A percentile compares a stretch with the other conserved stretches of the same genome.
Evolutionary conservation across 1,139 yeast genomes (phyloP).

Genomic region (Pichia sp.): DNA sequence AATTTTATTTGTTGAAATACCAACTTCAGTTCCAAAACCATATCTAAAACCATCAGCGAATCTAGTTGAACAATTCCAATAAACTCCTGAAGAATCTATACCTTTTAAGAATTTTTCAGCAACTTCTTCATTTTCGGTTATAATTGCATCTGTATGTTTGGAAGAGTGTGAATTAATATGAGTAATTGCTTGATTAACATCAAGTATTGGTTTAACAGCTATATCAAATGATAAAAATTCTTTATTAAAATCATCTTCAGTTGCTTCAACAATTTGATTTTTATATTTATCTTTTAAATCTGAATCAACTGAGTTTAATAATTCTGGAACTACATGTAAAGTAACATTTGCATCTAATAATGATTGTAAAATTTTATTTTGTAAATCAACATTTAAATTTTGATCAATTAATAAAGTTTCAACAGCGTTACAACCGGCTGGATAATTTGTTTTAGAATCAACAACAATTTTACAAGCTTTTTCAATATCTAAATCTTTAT

Average conservation of each 20-base stretch:
- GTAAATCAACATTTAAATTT: constrained; percentile 31
- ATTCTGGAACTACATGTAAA: constrained; percentile 56
- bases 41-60: constrained; percentile 98
- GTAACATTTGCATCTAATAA: constrained; percentile 64
- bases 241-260: constrained; percentile 63
- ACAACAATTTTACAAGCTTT: constrained; percentile 72
- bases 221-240: constrained; percentile 82
- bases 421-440: constrained; percentile 97
- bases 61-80: constrained; percentile 95
- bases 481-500: constrained; percentile 62
- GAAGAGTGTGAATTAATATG: constrained; percentile 92
- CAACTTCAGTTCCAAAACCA: constrained; percentile 98
- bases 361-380: constrained; percentile 39
- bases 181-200: constrained; percentile 61
- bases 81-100: constrained; percentile 94
- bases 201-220: constrained; percentile 58
- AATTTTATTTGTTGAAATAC: constrained; percentile 91
- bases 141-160: constrained; percentile 90
- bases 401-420: constrained; percentile 76
- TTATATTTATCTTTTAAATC: constrained; percentile 6
- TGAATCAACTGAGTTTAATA: constrained; percentile 33
- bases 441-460: constrained; percentile 92
- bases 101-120: constrained; percentile 81
- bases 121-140: constrained; percentile 61
- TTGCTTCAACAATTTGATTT: constrained; percentile 37